These are phyloP conservation scores for Umbelopsis sp. DNA, from an alignment of 192 early-diverging fungal genomes.

Conservation along the genomic window DNA sequence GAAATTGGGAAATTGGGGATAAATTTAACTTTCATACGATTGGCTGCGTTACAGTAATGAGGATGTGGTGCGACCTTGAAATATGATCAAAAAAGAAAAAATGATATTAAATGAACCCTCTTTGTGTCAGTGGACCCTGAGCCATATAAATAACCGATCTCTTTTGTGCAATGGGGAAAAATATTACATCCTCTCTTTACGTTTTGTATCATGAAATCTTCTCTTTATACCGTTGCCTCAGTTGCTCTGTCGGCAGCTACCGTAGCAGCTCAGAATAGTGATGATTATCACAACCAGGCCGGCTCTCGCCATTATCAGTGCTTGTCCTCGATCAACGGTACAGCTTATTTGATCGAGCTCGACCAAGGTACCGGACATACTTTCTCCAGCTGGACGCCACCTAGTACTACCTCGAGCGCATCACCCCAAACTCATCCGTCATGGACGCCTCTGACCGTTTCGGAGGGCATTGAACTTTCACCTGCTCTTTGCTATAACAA, in stretches of 20 bases:
- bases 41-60: not conserved
- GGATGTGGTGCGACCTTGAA: not conserved
- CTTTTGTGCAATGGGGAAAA: not conserved
- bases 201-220: constrained; percentile 10
- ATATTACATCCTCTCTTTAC: not conserved
- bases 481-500: constrained; percentile 14
- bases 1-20: too few species aligned
- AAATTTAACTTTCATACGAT: not conserved
- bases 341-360: constrained; percentile 17
- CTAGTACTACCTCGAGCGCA: not conserved
- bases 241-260: not conserved
- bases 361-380: not conserved
- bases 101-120: constrained; percentile 71
- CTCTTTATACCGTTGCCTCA: not conserved
- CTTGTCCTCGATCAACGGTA: not conserved
- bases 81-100: constrained; percentile 77
- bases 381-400: constrained; percentile 16
- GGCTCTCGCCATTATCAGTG: constrained; percentile 15
- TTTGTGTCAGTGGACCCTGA: constrained; percentile 18
- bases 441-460: constrained; percentile 10
- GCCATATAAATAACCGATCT: not conserved
- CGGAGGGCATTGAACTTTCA: not conserved
- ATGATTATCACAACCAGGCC: constrained; percentile 1
- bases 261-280: not conserved
- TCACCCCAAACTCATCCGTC: constrained; percentile 7